Evolutionary conservation across 1,284 basidiomycete genomes (phyloP), one percentile per base, ranked within the genome.

Genomic region (Trametes pubescens): DNA sequence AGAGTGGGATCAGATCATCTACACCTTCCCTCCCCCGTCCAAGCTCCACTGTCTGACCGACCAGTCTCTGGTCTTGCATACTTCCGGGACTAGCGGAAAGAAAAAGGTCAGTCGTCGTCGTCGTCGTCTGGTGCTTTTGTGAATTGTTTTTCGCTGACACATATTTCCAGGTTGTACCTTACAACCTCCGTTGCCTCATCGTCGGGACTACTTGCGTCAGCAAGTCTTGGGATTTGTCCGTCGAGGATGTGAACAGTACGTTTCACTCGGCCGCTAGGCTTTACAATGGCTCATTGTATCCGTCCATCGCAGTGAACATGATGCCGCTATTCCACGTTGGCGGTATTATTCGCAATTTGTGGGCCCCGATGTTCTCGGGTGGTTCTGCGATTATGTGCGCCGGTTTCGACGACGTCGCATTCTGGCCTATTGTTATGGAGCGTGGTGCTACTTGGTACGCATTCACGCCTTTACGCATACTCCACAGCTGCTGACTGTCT

Each of bases 271-370:
- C 2, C n/a, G 10, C 14, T 5, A 4, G 18, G 16, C 34, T 35
- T 49, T 10, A 40, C 46, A 8, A 14, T 5, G 1, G 16, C 47
- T 48, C 4, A 48, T 49, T 32, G 0, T 10, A 1, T 9, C 9
- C 18, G n/a, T 35, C 44, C 18, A 32, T 35, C 38, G 2, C 53
- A 82, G 81, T 82, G 71, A 82, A 82, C 64, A 88, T 89, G 78
- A 89, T 89, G 88, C 87, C 87, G 26, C 79, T 89, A 40, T 89
- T 88, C 77, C 88, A 89, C 70, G 86, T 88, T 24, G 86, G 87
- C 59, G 87, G 87, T 48, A 83, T 89, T 51, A 80, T 88, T 38
- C 84, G 86, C 55, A 88, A 86, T 65, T 77, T 90, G 34, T 79
- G 88, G 13, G 83, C 87, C 10, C 85, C 87, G 0, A 75, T 88